Evolutionary conservation across 441 rosid genomes (phyloP).

Genomic region (Aquilaria agallochum): DNA sequence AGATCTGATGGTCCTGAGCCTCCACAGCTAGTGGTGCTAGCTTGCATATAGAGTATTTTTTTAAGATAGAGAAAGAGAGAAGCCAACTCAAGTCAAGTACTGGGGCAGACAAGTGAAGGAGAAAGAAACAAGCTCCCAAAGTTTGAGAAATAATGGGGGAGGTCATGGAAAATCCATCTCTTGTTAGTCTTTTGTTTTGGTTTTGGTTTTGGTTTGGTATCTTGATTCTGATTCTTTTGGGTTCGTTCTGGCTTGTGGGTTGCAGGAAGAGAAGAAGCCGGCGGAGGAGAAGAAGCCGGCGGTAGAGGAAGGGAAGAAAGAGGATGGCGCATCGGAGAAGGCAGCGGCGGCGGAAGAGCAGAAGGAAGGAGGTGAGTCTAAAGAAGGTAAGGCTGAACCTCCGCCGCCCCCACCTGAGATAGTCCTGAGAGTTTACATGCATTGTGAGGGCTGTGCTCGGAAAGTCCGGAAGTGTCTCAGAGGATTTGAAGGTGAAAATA

Average conservation of each 20-base stretch:
- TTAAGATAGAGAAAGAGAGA: conserved; percentile 2
- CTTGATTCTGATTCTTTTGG: not conserved
- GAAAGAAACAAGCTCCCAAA: conserved; percentile 11
- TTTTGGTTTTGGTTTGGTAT: not conserved
- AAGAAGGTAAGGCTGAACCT: conserved; percentile 23
- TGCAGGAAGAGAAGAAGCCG: conserved; percentile 67
- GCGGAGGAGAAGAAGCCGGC: conserved; percentile 40
- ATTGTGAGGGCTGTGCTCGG: conserved; percentile 68
- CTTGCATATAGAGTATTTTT: not conserved
- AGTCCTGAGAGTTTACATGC: conserved; percentile 56
- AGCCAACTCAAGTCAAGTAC: not conserved
- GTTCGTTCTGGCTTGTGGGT: conserved; percentile 1
- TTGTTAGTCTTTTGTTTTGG: not conserved
- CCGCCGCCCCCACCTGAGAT: conserved; percentile 44
- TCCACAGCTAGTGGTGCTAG: not conserved
- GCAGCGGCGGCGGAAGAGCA: conserved; percentile 11
- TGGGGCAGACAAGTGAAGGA: not conserved
- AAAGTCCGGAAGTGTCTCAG: conserved; percentile 50
- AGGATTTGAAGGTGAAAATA: conserved; percentile 46
- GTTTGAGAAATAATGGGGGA: conserved; percentile 41
- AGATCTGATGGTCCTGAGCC: conserved; percentile 27
- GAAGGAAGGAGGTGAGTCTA: conserved; percentile 26
- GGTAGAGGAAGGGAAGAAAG: conserved; percentile 22
- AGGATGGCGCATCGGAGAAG: conserved; percentile 16
- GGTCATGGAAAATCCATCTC: conserved; percentile 19